Evolutionary conservation across 805 yeast species (phyloP), one percentile per base, ranked within the genome.

Genomic region (Ogataea pini): DNA sequence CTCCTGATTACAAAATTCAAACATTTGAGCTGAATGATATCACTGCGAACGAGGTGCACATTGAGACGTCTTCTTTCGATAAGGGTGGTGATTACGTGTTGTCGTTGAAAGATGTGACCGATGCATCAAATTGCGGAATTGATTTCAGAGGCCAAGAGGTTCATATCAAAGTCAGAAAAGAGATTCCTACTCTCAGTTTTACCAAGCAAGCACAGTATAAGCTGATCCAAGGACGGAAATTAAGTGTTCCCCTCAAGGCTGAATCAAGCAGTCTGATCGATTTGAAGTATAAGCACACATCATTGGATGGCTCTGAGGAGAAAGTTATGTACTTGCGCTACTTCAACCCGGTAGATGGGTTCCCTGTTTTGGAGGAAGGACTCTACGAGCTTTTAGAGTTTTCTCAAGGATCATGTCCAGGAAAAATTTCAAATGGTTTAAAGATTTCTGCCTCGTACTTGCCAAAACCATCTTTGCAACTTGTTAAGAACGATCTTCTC

Each of bases 51-150:
- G 52, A 56, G 1, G 72, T 73, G 47, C 56, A 60, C 0, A 73
- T 89, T n/a, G 56, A 63, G 7, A 79, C 89, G 0, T 85, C 88
- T 0, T 60, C 68, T 1, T 75, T 87, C 45, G 63, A 64, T 2
- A 68, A 72, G 18, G 96, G 96, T 17, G 96, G 97, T 3, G 75
- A 78, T n/a, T 90, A 81, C 63, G 76, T 77, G 20, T 66, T 92
- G 1, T 73, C 81, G 1, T 62, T 94, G 51, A 75, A 79, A 2
- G 76, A 87, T 9, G 80, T 88, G 2, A 76, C 75, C 18, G 99
- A 94, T 63, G 75, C 79, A n/a, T 79, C 86, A 9, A 82, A 83
- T 0, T 94, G 99, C 68, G 74, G 77, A 17, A 92, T 88, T n/a
- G 80, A 79, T 10, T 68, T 87, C 48, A 77, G 80, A 39, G 80